Evolutionary conservation across 2,329 filamentous ascomycete genomes (phyloP).

Genomic region (Talaromyces pinophilus): DNA sequence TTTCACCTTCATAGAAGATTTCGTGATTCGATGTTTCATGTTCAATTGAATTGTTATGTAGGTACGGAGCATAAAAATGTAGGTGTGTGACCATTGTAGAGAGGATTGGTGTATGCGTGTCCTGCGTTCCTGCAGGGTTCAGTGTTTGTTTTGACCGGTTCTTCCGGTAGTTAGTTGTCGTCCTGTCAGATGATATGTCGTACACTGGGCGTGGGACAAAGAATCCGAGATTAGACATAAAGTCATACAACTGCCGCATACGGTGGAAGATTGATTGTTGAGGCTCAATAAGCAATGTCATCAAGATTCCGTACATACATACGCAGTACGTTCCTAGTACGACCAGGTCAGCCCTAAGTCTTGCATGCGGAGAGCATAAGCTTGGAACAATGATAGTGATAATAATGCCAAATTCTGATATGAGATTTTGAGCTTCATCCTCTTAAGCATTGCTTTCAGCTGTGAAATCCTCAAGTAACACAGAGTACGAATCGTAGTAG

Average conservation of each 20-base stretch:
- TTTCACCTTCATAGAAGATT: background rate
- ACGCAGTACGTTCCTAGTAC: background rate
- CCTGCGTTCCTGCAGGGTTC: background rate
- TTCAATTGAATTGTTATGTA: slow-evolving; percentile 2
- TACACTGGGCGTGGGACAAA: background rate
- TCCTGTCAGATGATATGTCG: background rate
- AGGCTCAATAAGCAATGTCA: slow-evolving; percentile 10
- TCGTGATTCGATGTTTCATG: background rate
- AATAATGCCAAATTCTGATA: background rate
- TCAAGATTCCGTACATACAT: slow-evolving; percentile 6
- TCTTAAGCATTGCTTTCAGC: background rate
- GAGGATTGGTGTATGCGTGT: background rate
- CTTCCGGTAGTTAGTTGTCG: background rate
- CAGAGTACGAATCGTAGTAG: background rate
- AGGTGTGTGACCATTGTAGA: background rate
- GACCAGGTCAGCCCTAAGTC: slow-evolving; percentile 4
- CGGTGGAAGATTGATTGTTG: background rate
- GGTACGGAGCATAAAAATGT: background rate
- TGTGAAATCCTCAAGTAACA: background rate
- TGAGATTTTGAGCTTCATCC: background rate
- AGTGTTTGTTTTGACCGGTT: background rate
- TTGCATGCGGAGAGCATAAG: slow-evolving; percentile 9
- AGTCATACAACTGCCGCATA: slow-evolving; percentile 6
- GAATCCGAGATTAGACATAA: background rate
- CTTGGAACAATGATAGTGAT: background rate